A percentile compares a stretch with the other conserved stretches of the same genome.
Evolutionary conservation across 768 basidiomycete genomes (phyloP).

Genomic region (Rhodotorula sphaerocarpa): DNA sequence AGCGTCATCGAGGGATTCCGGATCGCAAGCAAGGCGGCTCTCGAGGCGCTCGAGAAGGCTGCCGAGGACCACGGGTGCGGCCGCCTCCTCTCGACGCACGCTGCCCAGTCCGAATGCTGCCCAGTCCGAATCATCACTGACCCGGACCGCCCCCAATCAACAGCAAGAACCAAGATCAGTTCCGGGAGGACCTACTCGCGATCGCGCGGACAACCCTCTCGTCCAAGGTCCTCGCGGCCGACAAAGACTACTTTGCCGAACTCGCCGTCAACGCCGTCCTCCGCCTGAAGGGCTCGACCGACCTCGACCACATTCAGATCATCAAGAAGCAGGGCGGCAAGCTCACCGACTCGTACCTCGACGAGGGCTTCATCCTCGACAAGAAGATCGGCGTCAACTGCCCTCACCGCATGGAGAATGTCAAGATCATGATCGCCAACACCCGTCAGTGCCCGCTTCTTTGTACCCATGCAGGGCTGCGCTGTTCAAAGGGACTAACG

Average conservation of each 20-base stretch:
- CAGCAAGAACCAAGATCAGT: conserved; percentile 63
- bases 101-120: too few species aligned
- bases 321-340: conserved; percentile 99
- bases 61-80: conserved; percentile 75
- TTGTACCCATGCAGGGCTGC: conserved; percentile 6
- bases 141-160: background rate
- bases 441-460: conserved; percentile 60
- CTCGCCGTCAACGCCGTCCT: conserved; percentile 95
- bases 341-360: conserved; percentile 93
- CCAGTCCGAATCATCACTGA: too few species aligned
- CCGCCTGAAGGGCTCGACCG: conserved; percentile 85
- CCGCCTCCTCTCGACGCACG: too few species aligned
- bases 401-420: conserved; percentile 88
- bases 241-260: conserved; percentile 96
- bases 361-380: conserved; percentile 97
- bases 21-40: conserved; percentile 74
- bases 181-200: conserved; percentile 86
- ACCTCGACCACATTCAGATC: conserved; percentile 96
- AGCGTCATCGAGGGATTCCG: conserved; percentile 86
- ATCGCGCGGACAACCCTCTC: conserved; percentile 93
- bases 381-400: conserved; percentile 90
- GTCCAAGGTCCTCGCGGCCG: conserved; percentile 90
- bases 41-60: conserved; percentile 71
- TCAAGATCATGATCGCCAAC: conserved; percentile 91
- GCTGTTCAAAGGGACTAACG: too few species aligned